Evolutionary conservation across 192 early-diverging fungal species (phyloP).

Genomic region (Entophlyctis luteolus): DNA sequence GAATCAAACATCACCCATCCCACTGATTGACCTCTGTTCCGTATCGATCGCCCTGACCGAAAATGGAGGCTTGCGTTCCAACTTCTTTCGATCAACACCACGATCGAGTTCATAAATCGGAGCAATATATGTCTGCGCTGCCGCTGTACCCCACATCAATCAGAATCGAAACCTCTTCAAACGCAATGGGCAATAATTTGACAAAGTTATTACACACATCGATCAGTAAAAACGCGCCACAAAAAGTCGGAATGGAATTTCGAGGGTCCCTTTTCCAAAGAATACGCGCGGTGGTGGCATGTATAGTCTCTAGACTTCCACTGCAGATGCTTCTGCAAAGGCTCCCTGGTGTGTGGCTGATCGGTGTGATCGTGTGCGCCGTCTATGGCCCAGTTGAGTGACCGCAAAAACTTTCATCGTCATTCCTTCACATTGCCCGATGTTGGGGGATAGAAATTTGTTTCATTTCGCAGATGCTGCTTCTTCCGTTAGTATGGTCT

Average conservation of each 20-base stretch:
- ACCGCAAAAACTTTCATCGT: neutral
- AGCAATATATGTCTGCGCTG: too few relatives aligned
- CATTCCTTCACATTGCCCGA: neutral
- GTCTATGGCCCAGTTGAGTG: slow-evolving; percentile 31
- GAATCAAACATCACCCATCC: too few relatives aligned
- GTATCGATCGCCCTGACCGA: too few relatives aligned
- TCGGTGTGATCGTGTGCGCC: slow-evolving; percentile 19
- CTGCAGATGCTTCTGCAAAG: slow-evolving; percentile 28
- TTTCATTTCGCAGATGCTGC: neutral
- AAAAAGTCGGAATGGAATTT: too few relatives aligned
- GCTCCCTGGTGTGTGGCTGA: slow-evolving; percentile 30
- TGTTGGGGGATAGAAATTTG: neutral
- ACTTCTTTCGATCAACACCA: neutral
- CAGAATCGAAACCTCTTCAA: too few relatives aligned
- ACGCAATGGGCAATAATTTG: too few relatives aligned
- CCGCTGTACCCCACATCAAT: too few relatives aligned
- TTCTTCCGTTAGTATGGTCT: neutral
- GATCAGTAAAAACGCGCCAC: too few relatives aligned
- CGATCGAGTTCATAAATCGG: too few relatives aligned
- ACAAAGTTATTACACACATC: too few relatives aligned
- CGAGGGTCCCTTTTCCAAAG: neutral
- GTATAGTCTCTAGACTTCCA: slow-evolving; percentile 11
- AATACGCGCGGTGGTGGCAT: neutral
- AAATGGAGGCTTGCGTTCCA: neutral
- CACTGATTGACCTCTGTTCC: too few relatives aligned